These are phyloP conservation scores for Trifolium pratense DNA, from an alignment of 306 rosid species.

Conservation along the genomic window DNA sequence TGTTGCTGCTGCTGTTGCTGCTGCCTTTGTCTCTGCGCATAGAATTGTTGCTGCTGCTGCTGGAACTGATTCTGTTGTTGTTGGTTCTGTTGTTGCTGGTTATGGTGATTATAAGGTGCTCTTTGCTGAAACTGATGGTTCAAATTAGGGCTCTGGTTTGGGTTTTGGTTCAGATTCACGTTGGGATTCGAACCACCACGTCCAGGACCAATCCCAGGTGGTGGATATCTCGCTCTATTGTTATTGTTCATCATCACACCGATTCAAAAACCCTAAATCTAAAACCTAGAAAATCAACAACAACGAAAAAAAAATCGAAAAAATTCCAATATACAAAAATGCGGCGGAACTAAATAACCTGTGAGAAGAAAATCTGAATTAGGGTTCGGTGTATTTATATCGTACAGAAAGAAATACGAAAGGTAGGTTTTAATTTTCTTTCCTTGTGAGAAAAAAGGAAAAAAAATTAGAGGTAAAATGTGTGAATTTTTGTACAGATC, in stretches of 20 bases:
- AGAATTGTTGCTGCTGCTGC: slow-evolving; percentile 36
- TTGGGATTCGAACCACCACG: slow-evolving; percentile 64
- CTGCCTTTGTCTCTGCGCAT: slow-evolving; percentile 40
- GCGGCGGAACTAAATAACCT: slow-evolving; percentile 20
- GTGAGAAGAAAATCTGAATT: slow-evolving; percentile 1
- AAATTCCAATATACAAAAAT: slow-evolving; percentile 40
- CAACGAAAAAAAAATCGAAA: not conserved
- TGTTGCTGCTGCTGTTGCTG: slow-evolving; percentile 1
- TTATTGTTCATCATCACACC: slow-evolving; percentile 60
- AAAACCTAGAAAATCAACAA: not conserved
- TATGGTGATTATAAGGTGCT: slow-evolving; percentile 58
- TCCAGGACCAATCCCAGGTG: slow-evolving; percentile 86
- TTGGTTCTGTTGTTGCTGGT: slow-evolving; percentile 34
- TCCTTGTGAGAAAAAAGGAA: not conserved
- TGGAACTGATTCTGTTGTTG: slow-evolving; percentile 38
- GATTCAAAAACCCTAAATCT: slow-evolving; percentile 44
- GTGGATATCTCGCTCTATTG: slow-evolving; percentile 80
- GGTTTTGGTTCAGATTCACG: slow-evolving; percentile 56
- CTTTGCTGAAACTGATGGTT: slow-evolving; percentile 71
- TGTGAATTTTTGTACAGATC: slow-evolving; percentile 41
- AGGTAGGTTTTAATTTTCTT: slow-evolving; percentile 8
- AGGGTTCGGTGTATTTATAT: slow-evolving; percentile 16
- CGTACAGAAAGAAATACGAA: not conserved
- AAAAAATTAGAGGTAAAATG: slow-evolving; percentile 9
- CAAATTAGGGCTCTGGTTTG: slow-evolving; percentile 53